Evolutionary conservation across 495 filamentous ascomycete species (phyloP).

Genomic region (Neurospora sp.): DNA sequence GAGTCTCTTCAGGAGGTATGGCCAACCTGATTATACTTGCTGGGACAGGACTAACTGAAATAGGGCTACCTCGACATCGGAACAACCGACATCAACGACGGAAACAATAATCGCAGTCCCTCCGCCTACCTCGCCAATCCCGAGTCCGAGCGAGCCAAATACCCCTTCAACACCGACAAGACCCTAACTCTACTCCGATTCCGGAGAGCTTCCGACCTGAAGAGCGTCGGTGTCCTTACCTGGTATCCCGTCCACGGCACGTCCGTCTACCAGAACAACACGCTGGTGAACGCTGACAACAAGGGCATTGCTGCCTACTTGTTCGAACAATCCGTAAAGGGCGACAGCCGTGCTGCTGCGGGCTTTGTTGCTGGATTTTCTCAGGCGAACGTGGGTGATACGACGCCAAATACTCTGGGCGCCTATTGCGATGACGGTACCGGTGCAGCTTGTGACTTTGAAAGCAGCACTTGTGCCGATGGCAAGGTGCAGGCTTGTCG

Average conservation of each 20-base stretch:
- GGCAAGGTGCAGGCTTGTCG: conserved; percentile 67
- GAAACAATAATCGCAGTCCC: conserved; percentile 79
- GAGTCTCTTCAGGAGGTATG: conserved; percentile 57
- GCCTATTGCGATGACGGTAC: conserved; percentile 73
- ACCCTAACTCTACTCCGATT: conserved; percentile 78
- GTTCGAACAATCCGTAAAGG: conserved; percentile 63
- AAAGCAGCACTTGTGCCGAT: conserved; percentile 66
- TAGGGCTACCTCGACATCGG: conserved; percentile 39
- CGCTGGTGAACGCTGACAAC: conserved; percentile 88
- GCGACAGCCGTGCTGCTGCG: conserved; percentile 31
- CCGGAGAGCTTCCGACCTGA: conserved; percentile 45
- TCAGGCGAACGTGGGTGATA: conserved; percentile 90
- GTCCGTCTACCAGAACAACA: conserved; percentile 86
- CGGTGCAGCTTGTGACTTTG: conserved; percentile 51
- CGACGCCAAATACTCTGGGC: conserved; percentile 76
- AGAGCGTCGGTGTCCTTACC: conserved; percentile 68
- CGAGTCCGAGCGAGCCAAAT: conserved; percentile 60
- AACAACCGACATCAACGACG: conserved; percentile 44
- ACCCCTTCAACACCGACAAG: conserved; percentile 68
- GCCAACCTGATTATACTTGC: background rate
- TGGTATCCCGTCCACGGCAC: conserved; percentile 95
- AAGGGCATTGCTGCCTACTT: conserved; percentile 83
- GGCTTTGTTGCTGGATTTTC: conserved; percentile 86
- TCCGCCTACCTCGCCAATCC: conserved; percentile 89
- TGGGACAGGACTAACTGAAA: background rate